phyloP scores from a whole-genome alignment of 2,329 filamentous ascomycete genomes.

The Aspergillus aculeatus region DNA sequence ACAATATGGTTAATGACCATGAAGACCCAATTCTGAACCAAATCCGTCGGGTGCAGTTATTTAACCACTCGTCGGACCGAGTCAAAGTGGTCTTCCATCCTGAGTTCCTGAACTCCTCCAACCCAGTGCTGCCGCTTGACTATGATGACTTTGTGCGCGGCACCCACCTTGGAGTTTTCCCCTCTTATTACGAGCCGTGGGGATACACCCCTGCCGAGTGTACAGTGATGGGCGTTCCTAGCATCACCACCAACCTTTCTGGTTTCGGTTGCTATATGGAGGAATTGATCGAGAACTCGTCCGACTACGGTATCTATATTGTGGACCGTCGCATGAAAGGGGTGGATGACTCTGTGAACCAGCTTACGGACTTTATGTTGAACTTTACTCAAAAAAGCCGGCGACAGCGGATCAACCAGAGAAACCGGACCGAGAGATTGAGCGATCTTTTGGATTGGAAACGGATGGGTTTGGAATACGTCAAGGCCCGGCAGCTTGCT shows the following conservation, averaged over 20 bases:
- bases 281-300: slow-evolving; percentile 95
- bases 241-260: slow-evolving; percentile 95
- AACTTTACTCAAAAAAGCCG: slow-evolving; percentile 92
- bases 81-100: slow-evolving; percentile 99
- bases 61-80: slow-evolving; percentile 91
- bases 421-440: slow-evolving; percentile 91
- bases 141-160: slow-evolving; percentile 98
- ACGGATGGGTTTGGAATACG: slow-evolving; percentile 98
- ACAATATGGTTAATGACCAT: slow-evolving; percentile 94
- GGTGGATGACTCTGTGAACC: slow-evolving; percentile 95
- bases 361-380: slow-evolving; percentile 87
- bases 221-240: slow-evolving; percentile 97
- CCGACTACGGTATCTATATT: slow-evolving; percentile 98
- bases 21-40: slow-evolving; percentile 96
- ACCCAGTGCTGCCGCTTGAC: slow-evolving; percentile 90
- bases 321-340: slow-evolving; percentile 94
- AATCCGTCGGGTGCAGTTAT: slow-evolving; percentile 90
- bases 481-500: slow-evolving; percentile 92
- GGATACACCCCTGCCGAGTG: slow-evolving; percentile 98
- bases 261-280: slow-evolving; percentile 99
- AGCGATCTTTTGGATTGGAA: slow-evolving; percentile 98
- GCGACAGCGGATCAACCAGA: slow-evolving; percentile 96
- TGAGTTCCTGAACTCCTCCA: slow-evolving; percentile 93
- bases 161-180: slow-evolving; percentile 91
- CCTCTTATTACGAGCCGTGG: slow-evolving; percentile 99